These are phyloP conservation scores for Hymenoscyphus occultus DNA, from an alignment of 2,329 filamentous ascomycete species.

Conservation along the genomic window DNA sequence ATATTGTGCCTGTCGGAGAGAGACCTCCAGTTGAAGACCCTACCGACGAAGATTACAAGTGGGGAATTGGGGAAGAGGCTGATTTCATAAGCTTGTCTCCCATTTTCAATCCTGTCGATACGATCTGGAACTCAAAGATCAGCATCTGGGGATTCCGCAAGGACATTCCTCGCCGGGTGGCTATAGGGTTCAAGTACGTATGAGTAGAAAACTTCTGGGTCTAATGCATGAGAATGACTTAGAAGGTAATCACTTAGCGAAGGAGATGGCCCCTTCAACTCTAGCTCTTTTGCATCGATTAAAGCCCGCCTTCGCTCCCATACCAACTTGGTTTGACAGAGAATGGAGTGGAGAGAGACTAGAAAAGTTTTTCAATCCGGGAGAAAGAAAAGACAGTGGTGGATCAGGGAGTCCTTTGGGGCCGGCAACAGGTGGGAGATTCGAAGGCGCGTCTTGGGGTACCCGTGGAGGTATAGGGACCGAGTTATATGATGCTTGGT, in stretches of 20 bases:
- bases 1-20: not conserved
- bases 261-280: constrained; percentile 65
- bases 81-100: not conserved
- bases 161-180: not conserved
- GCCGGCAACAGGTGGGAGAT: not conserved
- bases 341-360: constrained; percentile 59
- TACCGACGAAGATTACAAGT: not conserved
- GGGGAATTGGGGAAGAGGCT: not conserved
- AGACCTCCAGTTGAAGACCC: not conserved
- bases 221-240: constrained; percentile 62
- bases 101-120: not conserved
- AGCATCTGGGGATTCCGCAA: not conserved
- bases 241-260: constrained; percentile 70
- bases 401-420: not conserved
- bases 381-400: not conserved
- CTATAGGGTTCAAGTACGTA: not conserved
- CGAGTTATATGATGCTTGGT: constrained; percentile 1
- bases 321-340: constrained; percentile 77
- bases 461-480: not conserved
- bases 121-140: not conserved
- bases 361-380: constrained; percentile 43
- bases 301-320: constrained; percentile 65
- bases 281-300: constrained; percentile 71
- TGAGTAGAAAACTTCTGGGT: not conserved
- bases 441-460: not conserved